phyloP scores from a whole-genome alignment of 805 yeast species.

The Wickerhamiella parazyma region DNA sequence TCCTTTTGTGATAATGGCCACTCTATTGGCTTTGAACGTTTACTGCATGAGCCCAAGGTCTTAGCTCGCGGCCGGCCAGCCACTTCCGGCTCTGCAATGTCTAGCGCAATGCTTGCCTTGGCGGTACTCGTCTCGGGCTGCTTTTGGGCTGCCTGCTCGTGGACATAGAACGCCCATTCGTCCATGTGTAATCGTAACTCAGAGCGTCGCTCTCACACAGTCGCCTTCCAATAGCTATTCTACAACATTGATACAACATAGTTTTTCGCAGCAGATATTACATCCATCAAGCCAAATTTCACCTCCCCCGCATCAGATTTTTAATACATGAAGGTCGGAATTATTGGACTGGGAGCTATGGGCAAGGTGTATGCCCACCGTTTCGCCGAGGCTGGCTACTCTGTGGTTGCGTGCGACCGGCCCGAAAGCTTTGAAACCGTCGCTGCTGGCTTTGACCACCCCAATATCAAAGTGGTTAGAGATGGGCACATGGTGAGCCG shows the following conservation, averaged over 20 bases:
- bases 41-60: background rate
- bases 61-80: background rate
- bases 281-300: too few relatives aligned
- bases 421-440: constrained; percentile 46
- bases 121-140: background rate
- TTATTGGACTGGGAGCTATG: constrained; percentile 96
- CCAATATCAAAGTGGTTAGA: constrained; percentile 36
- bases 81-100: background rate
- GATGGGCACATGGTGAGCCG: constrained; percentile 83
- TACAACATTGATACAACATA: too few relatives aligned
- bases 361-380: constrained; percentile 74
- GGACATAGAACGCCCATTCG: background rate
- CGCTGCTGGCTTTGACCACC: constrained; percentile 26
- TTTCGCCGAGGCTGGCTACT: constrained; percentile 76
- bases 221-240: too few relatives aligned
- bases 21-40: background rate
- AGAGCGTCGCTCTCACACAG: too few relatives aligned
- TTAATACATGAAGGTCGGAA: constrained; percentile 45
- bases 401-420: constrained; percentile 55
- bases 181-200: background rate
- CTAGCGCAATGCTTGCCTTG: background rate
- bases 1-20: background rate
- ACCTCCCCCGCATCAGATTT: too few relatives aligned
- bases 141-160: background rate
- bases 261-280: too few relatives aligned